Percentiles rank a stretch among this genome's conserved stretches.
phyloP scores from a whole-genome alignment of 164 flowering plant genomes.

The Hamamelis virginiana region DNA sequence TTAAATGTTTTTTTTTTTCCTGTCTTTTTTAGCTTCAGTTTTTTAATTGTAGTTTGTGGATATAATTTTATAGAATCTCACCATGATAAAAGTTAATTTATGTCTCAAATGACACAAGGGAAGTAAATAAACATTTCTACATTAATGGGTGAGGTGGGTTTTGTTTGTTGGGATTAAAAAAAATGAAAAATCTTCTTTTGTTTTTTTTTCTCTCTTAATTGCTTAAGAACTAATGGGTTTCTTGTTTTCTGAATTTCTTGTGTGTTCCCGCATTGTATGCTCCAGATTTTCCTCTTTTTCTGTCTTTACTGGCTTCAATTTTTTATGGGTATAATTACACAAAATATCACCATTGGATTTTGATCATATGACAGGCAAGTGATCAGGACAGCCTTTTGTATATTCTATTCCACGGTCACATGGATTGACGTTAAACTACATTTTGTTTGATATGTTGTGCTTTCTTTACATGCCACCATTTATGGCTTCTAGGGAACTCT shows the following conservation, averaged over 20 bases:
- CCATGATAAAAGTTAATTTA: not conserved
- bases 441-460: conserved; percentile 12
- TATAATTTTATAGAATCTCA: conserved; percentile 3
- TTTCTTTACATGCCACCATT: conserved; percentile 13
- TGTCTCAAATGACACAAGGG: no score
- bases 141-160: no score
- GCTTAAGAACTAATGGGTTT: not conserved
- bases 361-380: conserved; percentile 18
- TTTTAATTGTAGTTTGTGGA: not conserved
- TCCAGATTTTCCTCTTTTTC: conserved; percentile 13
- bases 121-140: no score
- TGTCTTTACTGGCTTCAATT: conserved; percentile 13
- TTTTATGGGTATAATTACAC: not conserved
- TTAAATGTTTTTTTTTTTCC: conserved; percentile 13
- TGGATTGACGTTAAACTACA: conserved; percentile 14
- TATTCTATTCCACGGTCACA: conserved; percentile 34
- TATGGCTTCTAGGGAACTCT: conserved; percentile 15
- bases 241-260: conserved; percentile 26
- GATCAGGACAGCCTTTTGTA: conserved; percentile 18
- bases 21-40: conserved; percentile 13
- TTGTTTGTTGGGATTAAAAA: no score
- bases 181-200: no score
- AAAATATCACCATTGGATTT: conserved; percentile 8
- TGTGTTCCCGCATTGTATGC: conserved; percentile 18
- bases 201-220: not conserved